A percentile compares a stretch with the other conserved stretches of the same genome.
Conservation (phyloP, 345 rosid genomes). For the Theobroma cacao region DNA sequence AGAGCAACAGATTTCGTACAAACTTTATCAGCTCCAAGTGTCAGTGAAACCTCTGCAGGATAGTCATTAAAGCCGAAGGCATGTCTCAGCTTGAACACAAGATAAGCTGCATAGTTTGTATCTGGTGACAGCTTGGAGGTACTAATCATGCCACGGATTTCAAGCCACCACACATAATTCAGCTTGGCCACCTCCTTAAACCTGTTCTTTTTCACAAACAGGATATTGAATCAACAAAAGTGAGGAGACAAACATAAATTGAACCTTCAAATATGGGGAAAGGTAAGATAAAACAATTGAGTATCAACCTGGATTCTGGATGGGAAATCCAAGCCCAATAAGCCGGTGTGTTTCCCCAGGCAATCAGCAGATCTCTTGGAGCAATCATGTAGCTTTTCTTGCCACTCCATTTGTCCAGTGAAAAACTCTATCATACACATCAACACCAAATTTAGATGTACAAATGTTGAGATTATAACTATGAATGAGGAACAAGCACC, state of each 20-base stretch:
- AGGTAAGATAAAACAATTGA: background rate
- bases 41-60: constrained; percentile 20
- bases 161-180: constrained; percentile 25
- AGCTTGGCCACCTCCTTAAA: constrained; percentile 33
- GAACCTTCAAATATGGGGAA: background rate
- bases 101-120: constrained; percentile 27
- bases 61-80: constrained; percentile 12
- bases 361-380: background rate
- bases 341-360: background rate
- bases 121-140: constrained; percentile 21
- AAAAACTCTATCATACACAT: background rate
- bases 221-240: background rate
- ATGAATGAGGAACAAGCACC: background rate
- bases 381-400: background rate
- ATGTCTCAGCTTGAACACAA: constrained; percentile 25
- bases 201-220: constrained; percentile 8
- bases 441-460: background rate
- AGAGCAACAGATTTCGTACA: background rate
- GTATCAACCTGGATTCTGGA: background rate
- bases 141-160: constrained; percentile 26
- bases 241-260: background rate
- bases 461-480: background rate
- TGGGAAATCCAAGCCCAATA: background rate
- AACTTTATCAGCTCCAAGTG: background rate
- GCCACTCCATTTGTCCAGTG: background rate